Evolutionary conservation across 169 alveolate genomes (phyloP).

Genomic region (Cystoisospora suis): DNA sequence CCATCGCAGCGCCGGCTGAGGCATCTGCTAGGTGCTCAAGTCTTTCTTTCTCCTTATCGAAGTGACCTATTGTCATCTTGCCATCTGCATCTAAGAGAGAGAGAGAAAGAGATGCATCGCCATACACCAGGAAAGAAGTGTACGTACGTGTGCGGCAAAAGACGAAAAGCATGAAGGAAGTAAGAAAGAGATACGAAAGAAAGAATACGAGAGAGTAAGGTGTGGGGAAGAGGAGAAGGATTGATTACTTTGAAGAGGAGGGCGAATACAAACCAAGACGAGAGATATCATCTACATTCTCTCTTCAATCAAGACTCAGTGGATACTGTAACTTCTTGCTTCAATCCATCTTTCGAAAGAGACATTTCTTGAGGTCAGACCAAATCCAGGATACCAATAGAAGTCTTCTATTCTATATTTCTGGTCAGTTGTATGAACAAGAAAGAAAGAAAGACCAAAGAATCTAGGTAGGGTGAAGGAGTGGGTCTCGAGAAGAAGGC

Average conservation of each 20-base stretch:
- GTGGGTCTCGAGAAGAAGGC: too few relatives aligned
- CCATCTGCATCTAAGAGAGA: not conserved
- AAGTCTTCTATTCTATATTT: too few relatives aligned
- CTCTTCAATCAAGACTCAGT: too few relatives aligned
- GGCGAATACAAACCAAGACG: too few relatives aligned
- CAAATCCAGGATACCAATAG: too few relatives aligned
- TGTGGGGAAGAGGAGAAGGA: not conserved
- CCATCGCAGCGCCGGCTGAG: not conserved
- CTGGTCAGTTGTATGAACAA: too few relatives aligned
- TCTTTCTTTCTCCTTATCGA: not conserved
- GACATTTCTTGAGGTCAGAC: too few relatives aligned
- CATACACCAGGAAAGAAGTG: not conserved
- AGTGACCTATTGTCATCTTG: not conserved
- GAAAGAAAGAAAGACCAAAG: too few relatives aligned
- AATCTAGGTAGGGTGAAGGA: too few relatives aligned
- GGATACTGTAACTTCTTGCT: too few relatives aligned
- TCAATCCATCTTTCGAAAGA: too few relatives aligned
- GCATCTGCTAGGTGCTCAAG: constrained; percentile 6
- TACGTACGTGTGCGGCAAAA: not conserved
- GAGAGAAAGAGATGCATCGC: not conserved
- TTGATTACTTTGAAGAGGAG: not conserved
- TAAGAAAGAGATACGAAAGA: not conserved
- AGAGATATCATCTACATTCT: too few relatives aligned
- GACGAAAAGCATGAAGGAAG: not conserved
- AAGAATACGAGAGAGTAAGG: not conserved